Evolutionary conservation across 345 rosid genomes (phyloP).

Genomic region (Brassica carinata): DNA sequence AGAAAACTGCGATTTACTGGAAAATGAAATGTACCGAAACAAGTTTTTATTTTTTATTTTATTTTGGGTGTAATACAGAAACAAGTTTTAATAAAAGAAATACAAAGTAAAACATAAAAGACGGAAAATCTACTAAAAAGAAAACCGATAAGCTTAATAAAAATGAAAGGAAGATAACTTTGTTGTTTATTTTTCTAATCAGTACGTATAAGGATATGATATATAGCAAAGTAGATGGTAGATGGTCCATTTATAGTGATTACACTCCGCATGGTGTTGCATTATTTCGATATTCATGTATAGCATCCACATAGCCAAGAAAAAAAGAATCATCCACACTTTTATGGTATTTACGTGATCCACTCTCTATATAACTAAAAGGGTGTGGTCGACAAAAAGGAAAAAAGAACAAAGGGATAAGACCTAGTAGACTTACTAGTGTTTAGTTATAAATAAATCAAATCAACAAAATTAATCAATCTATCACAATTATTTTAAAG

Average conservation of each 20-base stretch:
- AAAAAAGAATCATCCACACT: neutral
- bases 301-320: neutral
- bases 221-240: neutral
- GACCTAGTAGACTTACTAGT: neutral
- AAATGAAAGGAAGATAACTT: slow-evolving; percentile 14
- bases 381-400: neutral
- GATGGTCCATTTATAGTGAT: slow-evolving; percentile 29
- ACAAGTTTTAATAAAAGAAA: neutral
- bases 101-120: neutral
- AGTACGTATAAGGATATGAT: slow-evolving; percentile 4
- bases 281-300: slow-evolving; percentile 8
- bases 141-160: neutral
- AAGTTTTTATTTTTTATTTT: neutral
- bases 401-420: neutral
- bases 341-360: neutral
- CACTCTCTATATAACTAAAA: slow-evolving; percentile 12
- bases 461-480: neutral
- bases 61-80: neutral
- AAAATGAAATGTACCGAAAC: neutral
- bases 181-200: slow-evolving; percentile 11
- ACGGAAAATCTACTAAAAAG: neutral
- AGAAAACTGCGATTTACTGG: neutral
- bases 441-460: neutral
- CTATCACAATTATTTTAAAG: neutral
- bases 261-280: slow-evolving; percentile 3